Conservation (phyloP, 805 yeast genomes). For the Candida tibetensis region DNA sequence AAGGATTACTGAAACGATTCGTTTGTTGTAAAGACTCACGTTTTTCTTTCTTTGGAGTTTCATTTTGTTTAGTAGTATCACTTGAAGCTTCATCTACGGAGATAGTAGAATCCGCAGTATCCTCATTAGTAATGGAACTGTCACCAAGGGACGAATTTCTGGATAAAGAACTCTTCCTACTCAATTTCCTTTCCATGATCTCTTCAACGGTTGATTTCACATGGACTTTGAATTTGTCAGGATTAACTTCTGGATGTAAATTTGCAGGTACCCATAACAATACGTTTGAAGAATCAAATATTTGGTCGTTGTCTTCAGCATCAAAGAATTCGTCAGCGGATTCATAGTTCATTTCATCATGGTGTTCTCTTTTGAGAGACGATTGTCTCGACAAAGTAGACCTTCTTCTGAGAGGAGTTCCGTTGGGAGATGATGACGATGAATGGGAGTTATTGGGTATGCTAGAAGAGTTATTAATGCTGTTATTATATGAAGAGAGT, state of each 20-base stretch:
- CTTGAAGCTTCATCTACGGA: neutral
- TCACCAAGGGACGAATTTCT: constrained; percentile 15
- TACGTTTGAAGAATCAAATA: constrained; percentile 35
- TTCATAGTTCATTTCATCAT: constrained; percentile 4
- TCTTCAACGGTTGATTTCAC: constrained; percentile 59
- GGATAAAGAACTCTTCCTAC: constrained; percentile 24
- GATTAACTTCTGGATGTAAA: constrained; percentile 92
- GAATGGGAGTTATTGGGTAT: constrained; percentile 2
- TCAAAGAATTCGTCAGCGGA: constrained; percentile 16
- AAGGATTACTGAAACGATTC: constrained; percentile 46
- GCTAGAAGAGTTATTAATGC: neutral
- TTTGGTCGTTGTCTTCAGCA: constrained; percentile 19
- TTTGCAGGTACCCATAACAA: constrained; percentile 95
- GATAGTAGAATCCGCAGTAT: constrained; percentile 2
- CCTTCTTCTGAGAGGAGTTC: constrained; percentile 5
- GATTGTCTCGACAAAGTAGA: constrained; percentile 8
- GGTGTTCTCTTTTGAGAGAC: constrained; percentile 6
- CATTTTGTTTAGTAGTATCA: neutral
- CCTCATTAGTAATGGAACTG: constrained; percentile 3
- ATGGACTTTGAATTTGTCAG: constrained; percentile 74
- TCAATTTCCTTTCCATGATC: constrained; percentile 39
- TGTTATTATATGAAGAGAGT: neutral
- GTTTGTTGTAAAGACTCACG: constrained; percentile 5
- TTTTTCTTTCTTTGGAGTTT: constrained; percentile 3
- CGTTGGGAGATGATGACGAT: constrained; percentile 1